Conservation (phyloP, 1,139 yeast genomes). For the Diutina siamensis region DNA sequence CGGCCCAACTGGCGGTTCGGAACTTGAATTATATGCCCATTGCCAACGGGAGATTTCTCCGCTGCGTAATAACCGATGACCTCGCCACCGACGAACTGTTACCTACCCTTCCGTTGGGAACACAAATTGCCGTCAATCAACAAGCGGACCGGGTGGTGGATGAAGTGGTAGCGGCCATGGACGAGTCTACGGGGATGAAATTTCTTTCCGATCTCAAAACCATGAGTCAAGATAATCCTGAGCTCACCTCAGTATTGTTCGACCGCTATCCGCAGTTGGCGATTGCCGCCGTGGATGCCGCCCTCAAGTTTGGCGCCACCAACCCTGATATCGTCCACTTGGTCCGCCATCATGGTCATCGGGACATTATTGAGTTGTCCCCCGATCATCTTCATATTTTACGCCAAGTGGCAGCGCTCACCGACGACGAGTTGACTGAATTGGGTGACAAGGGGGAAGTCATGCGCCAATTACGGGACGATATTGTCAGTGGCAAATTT, state of each 20-base stretch:
- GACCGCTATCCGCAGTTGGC: slow-evolving; percentile 68
- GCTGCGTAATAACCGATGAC: slow-evolving; percentile 62
- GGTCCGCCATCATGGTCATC: slow-evolving; percentile 23
- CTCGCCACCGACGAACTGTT: slow-evolving; percentile 10
- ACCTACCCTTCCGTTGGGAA: slow-evolving; percentile 34
- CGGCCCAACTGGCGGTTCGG: slow-evolving; percentile 86
- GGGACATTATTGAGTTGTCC: slow-evolving; percentile 30
- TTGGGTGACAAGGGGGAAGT: neutral
- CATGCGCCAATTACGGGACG: slow-evolving; percentile 4
- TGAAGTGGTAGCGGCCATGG: slow-evolving; percentile 43
- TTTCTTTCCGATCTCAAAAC: slow-evolving; percentile 51
- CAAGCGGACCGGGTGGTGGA: slow-evolving; percentile 55
- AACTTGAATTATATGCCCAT: slow-evolving; percentile 72
- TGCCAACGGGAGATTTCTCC: slow-evolving; percentile 44
- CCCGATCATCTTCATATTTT: slow-evolving; percentile 42
- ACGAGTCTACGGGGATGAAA: slow-evolving; percentile 42
- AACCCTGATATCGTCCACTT: slow-evolving; percentile 43
- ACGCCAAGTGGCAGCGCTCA: slow-evolving; percentile 43
- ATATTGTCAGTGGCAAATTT: neutral
- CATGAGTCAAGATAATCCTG: slow-evolving; percentile 53
- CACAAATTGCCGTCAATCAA: slow-evolving; percentile 40
- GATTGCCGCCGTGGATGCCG: slow-evolving; percentile 71
- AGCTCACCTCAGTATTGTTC: slow-evolving; percentile 50
- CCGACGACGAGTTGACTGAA: slow-evolving; percentile 29
- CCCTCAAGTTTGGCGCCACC: slow-evolving; percentile 48